Conservation (phyloP, 495 filamentous ascomycete species). For the Aspergillus diversus region DNA sequence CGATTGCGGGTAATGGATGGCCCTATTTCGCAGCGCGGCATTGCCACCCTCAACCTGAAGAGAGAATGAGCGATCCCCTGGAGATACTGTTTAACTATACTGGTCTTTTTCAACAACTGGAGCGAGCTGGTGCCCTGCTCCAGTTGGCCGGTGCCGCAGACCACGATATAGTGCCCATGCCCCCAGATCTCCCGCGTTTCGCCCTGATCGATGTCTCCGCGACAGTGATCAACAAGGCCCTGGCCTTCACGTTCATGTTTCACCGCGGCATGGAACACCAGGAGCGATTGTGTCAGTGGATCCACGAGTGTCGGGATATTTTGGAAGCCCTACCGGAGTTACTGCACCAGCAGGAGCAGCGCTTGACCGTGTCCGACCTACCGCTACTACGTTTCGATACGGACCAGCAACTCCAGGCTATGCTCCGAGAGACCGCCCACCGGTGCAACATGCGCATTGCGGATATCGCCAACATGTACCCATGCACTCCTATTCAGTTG, state of each 20-base stretch:
- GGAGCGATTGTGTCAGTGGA: slow-evolving; percentile 54
- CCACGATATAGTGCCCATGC: slow-evolving; percentile 44
- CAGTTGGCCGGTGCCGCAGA: slow-evolving; percentile 29
- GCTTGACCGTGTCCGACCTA: slow-evolving; percentile 40
- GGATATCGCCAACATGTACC: slow-evolving; percentile 44
- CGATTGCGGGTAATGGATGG: slow-evolving; percentile 27
- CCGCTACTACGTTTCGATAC: slow-evolving; percentile 34
- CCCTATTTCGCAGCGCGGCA: slow-evolving; percentile 32
- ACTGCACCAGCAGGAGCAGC: neutral
- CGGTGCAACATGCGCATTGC: slow-evolving; percentile 35
- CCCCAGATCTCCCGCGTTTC: slow-evolving; percentile 46
- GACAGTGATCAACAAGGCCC: slow-evolving; percentile 52
- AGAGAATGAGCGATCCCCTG: slow-evolving; percentile 44
- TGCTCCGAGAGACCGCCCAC: slow-evolving; percentile 43
- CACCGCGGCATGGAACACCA: slow-evolving; percentile 54
- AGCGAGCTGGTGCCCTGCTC: slow-evolving; percentile 56
- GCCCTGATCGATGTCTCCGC: slow-evolving; percentile 60
- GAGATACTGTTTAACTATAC: slow-evolving; percentile 67
- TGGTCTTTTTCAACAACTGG: slow-evolving; percentile 57
- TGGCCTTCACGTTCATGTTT: slow-evolving; percentile 56
- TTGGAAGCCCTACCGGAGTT: slow-evolving; percentile 49
- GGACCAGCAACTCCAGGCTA: slow-evolving; percentile 43
- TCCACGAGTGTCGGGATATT: slow-evolving; percentile 51
- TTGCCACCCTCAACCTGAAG: slow-evolving; percentile 6
- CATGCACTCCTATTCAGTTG: slow-evolving; percentile 49